phyloP scores from a whole-genome alignment of 305 asterid genomes.

The Striga hermonthica region DNA sequence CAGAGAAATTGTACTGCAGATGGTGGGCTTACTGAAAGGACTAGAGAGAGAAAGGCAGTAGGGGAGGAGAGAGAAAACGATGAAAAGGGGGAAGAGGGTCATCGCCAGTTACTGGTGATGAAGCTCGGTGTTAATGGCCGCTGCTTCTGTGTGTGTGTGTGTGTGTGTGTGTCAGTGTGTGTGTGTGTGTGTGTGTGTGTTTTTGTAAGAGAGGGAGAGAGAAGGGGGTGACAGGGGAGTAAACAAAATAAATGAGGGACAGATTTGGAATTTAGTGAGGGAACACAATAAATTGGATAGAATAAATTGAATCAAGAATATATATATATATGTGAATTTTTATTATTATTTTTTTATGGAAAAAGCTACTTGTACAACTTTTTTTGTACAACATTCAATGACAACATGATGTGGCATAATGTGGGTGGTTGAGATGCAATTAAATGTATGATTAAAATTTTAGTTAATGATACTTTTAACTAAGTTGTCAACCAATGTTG shows the following conservation, averaged over 20 bases:
- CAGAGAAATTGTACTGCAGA: neutral
- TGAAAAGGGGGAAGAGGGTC: slow-evolving; percentile 37
- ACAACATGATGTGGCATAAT: too few relatives aligned
- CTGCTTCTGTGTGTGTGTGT: slow-evolving; percentile 18
- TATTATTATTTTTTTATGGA: too few relatives aligned
- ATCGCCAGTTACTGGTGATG: slow-evolving; percentile 33
- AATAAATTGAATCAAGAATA: too few relatives aligned
- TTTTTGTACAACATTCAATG: too few relatives aligned
- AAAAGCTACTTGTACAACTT: too few relatives aligned
- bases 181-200: slow-evolving; percentile 1
- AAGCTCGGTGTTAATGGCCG: slow-evolving; percentile 26
- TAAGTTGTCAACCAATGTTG: too few relatives aligned
- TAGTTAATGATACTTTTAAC: too few relatives aligned
- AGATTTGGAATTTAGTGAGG: slow-evolving; percentile 8
- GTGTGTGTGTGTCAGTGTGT: neutral
- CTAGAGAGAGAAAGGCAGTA: slow-evolving; percentile 37
- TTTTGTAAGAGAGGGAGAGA: too few relatives aligned
- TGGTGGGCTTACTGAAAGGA: slow-evolving; percentile 49
- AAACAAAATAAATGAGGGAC: slow-evolving; percentile 34
- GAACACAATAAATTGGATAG: too few relatives aligned
- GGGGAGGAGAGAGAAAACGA: slow-evolving; percentile 34
- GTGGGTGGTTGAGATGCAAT: too few relatives aligned
- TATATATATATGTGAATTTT: too few relatives aligned
- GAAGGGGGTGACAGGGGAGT: slow-evolving; percentile 8
- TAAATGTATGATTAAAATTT: too few relatives aligned